Conservation (phyloP, 106 monocot genomes). For the Narthecium ossifragum region DNA sequence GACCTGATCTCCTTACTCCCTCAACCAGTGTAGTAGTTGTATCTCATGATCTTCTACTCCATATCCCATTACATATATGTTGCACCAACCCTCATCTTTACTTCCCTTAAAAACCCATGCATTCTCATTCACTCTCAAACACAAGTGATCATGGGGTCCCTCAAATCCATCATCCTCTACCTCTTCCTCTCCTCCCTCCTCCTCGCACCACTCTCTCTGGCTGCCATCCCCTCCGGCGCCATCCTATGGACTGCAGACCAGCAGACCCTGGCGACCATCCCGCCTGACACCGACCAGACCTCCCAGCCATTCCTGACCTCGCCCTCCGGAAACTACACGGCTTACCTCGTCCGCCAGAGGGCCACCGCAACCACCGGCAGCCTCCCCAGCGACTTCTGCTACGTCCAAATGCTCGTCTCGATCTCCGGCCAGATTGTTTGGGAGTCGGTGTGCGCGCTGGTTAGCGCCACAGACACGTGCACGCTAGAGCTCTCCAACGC, state of each 20-base stretch:
- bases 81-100: too few species aligned
- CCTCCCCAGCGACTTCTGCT: conserved; percentile 76
- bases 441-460: conserved; percentile 74
- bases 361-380: conserved; percentile 49
- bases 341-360: conserved; percentile 34
- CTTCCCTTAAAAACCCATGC: neutral
- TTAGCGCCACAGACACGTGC: conserved; percentile 55
- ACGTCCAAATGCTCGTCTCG: conserved; percentile 40
- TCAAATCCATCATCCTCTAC: conserved; percentile 3
- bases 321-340: conserved; percentile 48
- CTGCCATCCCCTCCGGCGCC: conserved; percentile 37
- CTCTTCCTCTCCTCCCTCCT: neutral
- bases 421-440: conserved; percentile 25
- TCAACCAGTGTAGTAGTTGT: too few species aligned
- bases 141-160: neutral
- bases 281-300: conserved; percentile 12
- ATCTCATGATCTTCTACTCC: too few species aligned
- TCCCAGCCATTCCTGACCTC: conserved; percentile 51
- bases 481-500: conserved; percentile 42
- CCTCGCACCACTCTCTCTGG: conserved; percentile 9
- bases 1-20: too few species aligned
- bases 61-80: too few species aligned
- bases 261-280: conserved; percentile 35
- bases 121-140: neutral
- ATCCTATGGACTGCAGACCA: too few species aligned